Base-by-base conservation (phyloP, 1,284 basidiomycete species). In the Boletellus sp. region DNA sequence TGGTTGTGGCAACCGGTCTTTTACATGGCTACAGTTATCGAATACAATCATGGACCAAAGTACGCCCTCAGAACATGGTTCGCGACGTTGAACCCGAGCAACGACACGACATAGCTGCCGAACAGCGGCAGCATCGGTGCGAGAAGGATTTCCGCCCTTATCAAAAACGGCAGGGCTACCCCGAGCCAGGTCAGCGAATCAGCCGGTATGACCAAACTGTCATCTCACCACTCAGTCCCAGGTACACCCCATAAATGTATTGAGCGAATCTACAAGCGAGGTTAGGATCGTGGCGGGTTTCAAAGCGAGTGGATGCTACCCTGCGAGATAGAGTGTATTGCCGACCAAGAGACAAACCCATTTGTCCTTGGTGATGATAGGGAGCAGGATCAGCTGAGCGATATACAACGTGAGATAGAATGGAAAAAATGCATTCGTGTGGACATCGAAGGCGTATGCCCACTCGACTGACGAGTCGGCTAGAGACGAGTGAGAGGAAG, bases 391-490 rank as follows among this genome's bases (percentile, higher is more conserved):
- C 4, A 95, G 74, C 61, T 95, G 89, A 0, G 84, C 86, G 43
- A 92, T 73, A 64, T 94, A 94, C 42, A 94, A 77, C 14, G 89
- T 87, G 49, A 95, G 77, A 69, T 90, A 94, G 44, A 92, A 73
- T 4, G 93, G 93, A 69, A 95, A 95, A 76, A 96, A 96, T 5
- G 91, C 84, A 61, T 96, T 96, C 53, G 88, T 93, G 63, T 94
- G 92, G 14, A 96, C 89, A 67, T 96, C 94, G 59, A 97, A 94
- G 13, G 89, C 89, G 68, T 94, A 96, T 14, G 85, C 87, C 86
- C 88, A 93, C 73, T 94, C 91, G 36, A 94, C 87, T 13, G 71
- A 67, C 19, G 87, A 82, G 57, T 91, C 88, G 6, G 79, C 75
- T 0, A 80, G 78, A 3, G 82, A 79, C 14, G 82, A 81, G 64